Conservation (phyloP, 345 rosid genomes). For the Ceriops zippeliana region DNA sequence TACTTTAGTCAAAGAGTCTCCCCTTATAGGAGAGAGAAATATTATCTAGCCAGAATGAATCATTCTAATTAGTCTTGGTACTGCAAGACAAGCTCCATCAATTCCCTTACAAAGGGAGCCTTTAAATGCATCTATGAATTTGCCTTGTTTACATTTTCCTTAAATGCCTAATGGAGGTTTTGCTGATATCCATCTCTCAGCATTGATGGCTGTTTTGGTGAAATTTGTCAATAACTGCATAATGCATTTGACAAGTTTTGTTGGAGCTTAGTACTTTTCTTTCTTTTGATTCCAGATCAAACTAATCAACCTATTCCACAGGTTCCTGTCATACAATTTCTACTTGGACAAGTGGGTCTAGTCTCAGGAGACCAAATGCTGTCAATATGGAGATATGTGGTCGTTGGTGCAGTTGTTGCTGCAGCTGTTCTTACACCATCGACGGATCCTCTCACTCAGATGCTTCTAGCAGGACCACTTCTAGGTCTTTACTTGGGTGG, state of each 20-base stretch:
- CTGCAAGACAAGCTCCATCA: not conserved
- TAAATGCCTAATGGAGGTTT: not conserved
- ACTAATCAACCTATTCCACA: slow-evolving; percentile 20
- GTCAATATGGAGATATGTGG: slow-evolving; percentile 94
- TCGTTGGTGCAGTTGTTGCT: slow-evolving; percentile 87
- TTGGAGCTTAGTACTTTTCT: too few relatives aligned
- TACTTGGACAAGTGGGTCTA: slow-evolving; percentile 84
- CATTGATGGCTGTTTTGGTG: too few relatives aligned
- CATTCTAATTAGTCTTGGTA: not conserved
- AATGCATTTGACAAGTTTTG: not conserved
- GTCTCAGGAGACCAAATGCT: slow-evolving; percentile 93
- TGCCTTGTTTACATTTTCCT: not conserved
- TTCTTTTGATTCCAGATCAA: not conserved
- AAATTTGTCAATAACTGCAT: too few relatives aligned
- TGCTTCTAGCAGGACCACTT: slow-evolving; percentile 87
- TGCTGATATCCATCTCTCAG: too few relatives aligned
- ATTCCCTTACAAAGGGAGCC: not conserved
- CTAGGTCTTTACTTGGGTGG: slow-evolving; percentile 93
- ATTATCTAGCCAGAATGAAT: too few relatives aligned
- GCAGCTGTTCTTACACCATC: slow-evolving; percentile 97
- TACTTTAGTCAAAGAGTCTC: too few relatives aligned
- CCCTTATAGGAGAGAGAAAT: too few relatives aligned
- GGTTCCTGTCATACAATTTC: slow-evolving; percentile 97
- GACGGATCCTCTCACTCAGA: slow-evolving; percentile 92
- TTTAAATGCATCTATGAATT: not conserved